Base-by-base conservation (phyloP, 257 asterid species). In the Solanum ahanhuiri region DNA sequence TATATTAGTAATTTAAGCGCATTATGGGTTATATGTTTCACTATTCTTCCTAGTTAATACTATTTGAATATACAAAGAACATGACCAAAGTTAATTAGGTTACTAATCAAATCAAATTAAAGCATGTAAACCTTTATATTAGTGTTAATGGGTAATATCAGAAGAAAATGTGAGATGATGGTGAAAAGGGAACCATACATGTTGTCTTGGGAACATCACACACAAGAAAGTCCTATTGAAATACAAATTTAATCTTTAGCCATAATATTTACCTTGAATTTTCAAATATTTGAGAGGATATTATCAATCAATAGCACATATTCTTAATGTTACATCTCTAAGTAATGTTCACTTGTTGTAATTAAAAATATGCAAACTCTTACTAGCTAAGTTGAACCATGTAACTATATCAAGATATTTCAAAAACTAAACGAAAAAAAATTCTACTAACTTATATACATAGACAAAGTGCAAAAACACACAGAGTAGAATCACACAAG, bases 171-270 rank as follows among this genome's bases (percentile, higher is more conserved):
- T 77, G 83, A 43, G 6, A 76, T 75, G 82, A 39, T 75, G 82
- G 58, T 12, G 58, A 39, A 75, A 75, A 75, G 82, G 82, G 58
- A 39, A 75, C 54, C 58, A 75, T 75, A 75, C 58, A 75, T 76
- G 83, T 41, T 87, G 82, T 22, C 87, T 88, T 77, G 87, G 90
- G 87, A 88, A 87, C 89, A 83, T 88, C 90, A 60, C 37, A 35
- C 76, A 11, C 57, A 34, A 58, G 51, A 35, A 34, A 82, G 14
- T 82, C 82, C 6, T 75, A 39, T 5, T 39, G 9, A 39, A 75
- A 39, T 11, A 12, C 57, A 75, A 75, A 39, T 6, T 75, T 39
- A 30, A 37, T 3, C 57, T 22, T 22, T 18, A 71, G 20, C 22
- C 35, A 41, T 84, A 81, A 33, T 83, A 81, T 15, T 81, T 54